Evolutionary conservation across 2,329 filamentous ascomycete species (phyloP).

Genomic region (Huntiella moniliformis): DNA sequence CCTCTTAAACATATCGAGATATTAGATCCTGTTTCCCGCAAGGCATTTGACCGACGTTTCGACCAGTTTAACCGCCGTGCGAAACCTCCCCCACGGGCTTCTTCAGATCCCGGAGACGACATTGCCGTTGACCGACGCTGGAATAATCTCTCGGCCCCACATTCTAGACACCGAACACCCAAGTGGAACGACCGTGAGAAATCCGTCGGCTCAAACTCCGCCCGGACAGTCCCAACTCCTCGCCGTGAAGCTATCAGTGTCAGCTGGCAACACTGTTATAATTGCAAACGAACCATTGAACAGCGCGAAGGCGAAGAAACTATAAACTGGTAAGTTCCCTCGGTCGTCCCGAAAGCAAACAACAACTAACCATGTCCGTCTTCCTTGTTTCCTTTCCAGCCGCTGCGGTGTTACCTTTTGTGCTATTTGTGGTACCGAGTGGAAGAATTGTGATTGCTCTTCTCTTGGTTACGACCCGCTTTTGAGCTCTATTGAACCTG

Average conservation of each 20-base stretch:
- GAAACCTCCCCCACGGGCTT: conserved; percentile 2
- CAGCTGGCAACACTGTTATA: conserved; percentile 60
- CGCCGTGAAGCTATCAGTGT: conserved; percentile 33
- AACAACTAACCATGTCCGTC: too few species aligned
- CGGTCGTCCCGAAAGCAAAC: too few species aligned
- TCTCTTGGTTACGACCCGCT: conserved; percentile 49
- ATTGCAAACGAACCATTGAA: conserved; percentile 57
- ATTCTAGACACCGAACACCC: neutral
- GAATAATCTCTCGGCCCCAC: neutral
- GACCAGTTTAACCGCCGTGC: conserved; percentile 40
- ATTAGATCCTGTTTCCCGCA: conserved; percentile 58
- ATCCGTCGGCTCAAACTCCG: conserved; percentile 11
- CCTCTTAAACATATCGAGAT: conserved; percentile 60
- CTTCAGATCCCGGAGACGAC: conserved; percentile 8
- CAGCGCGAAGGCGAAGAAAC: conserved; percentile 71
- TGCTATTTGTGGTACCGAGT: conserved; percentile 64
- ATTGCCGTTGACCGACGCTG: neutral
- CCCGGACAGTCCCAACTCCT: conserved; percentile 9
- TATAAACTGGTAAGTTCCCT: conserved; percentile 54
- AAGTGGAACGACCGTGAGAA: conserved; percentile 6
- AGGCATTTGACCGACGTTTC: conserved; percentile 54
- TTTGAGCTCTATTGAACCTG: conserved; percentile 13
- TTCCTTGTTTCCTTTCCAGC: conserved; percentile 21
- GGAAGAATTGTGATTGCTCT: conserved; percentile 69
- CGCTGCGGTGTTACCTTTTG: conserved; percentile 73